Conservation (phyloP, 2,329 filamentous ascomycete species). For the Claviceps quebecensis region DNA sequence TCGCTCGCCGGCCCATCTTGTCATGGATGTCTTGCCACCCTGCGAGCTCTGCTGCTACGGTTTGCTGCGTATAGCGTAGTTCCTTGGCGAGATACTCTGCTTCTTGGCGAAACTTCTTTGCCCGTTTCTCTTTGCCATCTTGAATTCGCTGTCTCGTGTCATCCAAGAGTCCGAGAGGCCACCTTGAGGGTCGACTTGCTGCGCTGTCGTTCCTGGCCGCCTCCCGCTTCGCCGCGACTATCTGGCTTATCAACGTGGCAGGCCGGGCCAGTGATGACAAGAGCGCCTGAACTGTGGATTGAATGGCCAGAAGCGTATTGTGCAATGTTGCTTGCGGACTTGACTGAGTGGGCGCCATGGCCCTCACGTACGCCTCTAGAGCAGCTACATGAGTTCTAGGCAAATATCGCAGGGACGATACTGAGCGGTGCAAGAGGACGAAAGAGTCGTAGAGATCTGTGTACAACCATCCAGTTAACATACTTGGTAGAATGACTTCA, state of each 20-base stretch:
- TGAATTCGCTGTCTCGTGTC: constrained; percentile 73
- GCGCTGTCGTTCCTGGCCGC: constrained; percentile 68
- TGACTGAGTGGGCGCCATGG: constrained; percentile 52
- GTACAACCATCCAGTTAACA: background rate
- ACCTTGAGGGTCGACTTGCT: constrained; percentile 58
- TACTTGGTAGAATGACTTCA: too few species aligned
- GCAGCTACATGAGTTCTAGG: constrained; percentile 54
- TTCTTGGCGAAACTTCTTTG: constrained; percentile 54
- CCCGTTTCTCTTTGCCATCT: constrained; percentile 72
- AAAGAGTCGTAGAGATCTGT: constrained; percentile 57
- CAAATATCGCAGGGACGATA: constrained; percentile 49
- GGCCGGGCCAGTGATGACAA: constrained; percentile 68
- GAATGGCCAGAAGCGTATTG: constrained; percentile 62
- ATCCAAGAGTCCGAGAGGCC: constrained; percentile 72
- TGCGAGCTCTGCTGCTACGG: constrained; percentile 79
- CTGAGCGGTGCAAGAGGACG: constrained; percentile 35
- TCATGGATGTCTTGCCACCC: constrained; percentile 89
- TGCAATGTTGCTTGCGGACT: constrained; percentile 63
- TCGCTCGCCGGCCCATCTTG: constrained; percentile 57
- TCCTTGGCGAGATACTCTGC: constrained; percentile 65
- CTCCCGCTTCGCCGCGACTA: constrained; percentile 58
- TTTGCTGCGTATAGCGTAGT: constrained; percentile 81
- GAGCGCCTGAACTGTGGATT: constrained; percentile 71
- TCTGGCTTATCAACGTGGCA: constrained; percentile 60
- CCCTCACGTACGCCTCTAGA: constrained; percentile 56